phyloP scores from a whole-genome alignment of 768 basidiomycete species.

The Fibroporia radiculosa region DNA sequence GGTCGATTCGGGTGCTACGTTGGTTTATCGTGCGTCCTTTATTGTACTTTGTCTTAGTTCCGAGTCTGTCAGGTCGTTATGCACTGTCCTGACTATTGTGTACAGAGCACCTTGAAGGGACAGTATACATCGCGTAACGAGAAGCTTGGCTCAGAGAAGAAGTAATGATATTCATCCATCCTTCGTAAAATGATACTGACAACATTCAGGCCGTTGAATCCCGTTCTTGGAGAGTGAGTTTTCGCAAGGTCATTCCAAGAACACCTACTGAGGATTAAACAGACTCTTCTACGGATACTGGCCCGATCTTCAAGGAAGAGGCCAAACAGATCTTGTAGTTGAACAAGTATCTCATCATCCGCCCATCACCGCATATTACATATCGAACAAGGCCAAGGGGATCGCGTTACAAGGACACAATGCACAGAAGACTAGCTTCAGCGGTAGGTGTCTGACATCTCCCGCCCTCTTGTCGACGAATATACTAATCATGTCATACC shows the following conservation, averaged over 20 bases:
- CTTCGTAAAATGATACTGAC: slow-evolving; percentile 8
- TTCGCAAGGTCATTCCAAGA: not conserved
- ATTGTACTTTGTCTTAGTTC: too few species aligned
- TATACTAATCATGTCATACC: too few species aligned
- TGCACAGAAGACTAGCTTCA: slow-evolving; percentile 94
- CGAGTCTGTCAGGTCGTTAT: not conserved
- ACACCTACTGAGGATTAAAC: too few species aligned
- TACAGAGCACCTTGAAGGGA: slow-evolving; percentile 88
- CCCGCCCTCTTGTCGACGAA: not conserved
- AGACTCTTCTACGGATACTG: slow-evolving; percentile 86
- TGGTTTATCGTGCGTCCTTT: slow-evolving; percentile 82
- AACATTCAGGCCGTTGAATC: slow-evolving; percentile 75
- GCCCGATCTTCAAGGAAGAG: slow-evolving; percentile 65
- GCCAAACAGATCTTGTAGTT: slow-evolving; percentile 76
- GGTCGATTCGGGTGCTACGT: slow-evolving; percentile 73
- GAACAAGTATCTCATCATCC: slow-evolving; percentile 98
- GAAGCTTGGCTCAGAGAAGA: slow-evolving; percentile 96
- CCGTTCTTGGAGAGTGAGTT: slow-evolving; percentile 85
- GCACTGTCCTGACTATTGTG: not conserved
- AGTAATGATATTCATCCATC: too few species aligned
- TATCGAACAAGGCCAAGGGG: slow-evolving; percentile 74
- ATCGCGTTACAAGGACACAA: slow-evolving; percentile 78
- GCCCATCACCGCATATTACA: slow-evolving; percentile 80
- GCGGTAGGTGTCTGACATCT: slow-evolving; percentile 34
- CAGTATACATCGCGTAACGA: slow-evolving; percentile 95